phyloP scores from a whole-genome alignment of 495 filamentous ascomycete species.

The Penicillium coprophilum region DNA sequence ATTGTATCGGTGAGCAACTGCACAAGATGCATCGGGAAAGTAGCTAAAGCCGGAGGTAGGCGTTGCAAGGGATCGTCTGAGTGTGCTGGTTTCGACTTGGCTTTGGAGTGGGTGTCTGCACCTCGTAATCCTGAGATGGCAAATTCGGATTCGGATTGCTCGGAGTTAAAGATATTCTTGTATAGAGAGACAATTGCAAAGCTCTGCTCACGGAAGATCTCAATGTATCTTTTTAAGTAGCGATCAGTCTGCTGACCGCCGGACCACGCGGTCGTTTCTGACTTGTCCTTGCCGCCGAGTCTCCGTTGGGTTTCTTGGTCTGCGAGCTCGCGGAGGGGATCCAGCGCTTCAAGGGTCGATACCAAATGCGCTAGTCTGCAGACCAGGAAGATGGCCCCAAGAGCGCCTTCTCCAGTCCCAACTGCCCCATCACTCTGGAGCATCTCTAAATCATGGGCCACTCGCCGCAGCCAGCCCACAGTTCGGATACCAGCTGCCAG shows the following conservation, averaged over 20 bases:
- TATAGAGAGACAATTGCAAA: slow-evolving; percentile 95
- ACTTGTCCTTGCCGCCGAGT: slow-evolving; percentile 25
- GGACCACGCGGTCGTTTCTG: slow-evolving; percentile 53
- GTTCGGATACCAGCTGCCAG: slow-evolving; percentile 89
- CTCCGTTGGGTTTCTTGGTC: slow-evolving; percentile 73
- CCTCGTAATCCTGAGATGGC: slow-evolving; percentile 35
- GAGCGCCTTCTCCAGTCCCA: slow-evolving; percentile 55
- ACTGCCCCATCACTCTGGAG: slow-evolving; percentile 41
- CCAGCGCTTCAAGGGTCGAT: slow-evolving; percentile 77
- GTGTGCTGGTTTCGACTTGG: slow-evolving; percentile 20
- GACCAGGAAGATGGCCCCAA: slow-evolving; percentile 84
- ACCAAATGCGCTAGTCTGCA: slow-evolving; percentile 80
- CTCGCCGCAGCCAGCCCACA: slow-evolving; percentile 85
- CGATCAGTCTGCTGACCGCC: slow-evolving; percentile 90
- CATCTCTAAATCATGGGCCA: slow-evolving; percentile 74
- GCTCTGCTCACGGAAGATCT: slow-evolving; percentile 97
- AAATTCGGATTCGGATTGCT: slow-evolving; percentile 38
- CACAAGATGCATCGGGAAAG: slow-evolving; percentile 85
- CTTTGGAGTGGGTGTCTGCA: slow-evolving; percentile 35
- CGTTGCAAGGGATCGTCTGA: slow-evolving; percentile 61
- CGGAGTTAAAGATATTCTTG: slow-evolving; percentile 76
- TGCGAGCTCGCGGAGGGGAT: slow-evolving; percentile 82
- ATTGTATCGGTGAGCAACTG: slow-evolving; percentile 78
- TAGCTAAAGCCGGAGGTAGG: slow-evolving; percentile 74
- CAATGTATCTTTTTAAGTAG: slow-evolving; percentile 92